Conservation (phyloP, 2,329 filamentous ascomycete species). For the Botrytis byssoidea region DNA sequence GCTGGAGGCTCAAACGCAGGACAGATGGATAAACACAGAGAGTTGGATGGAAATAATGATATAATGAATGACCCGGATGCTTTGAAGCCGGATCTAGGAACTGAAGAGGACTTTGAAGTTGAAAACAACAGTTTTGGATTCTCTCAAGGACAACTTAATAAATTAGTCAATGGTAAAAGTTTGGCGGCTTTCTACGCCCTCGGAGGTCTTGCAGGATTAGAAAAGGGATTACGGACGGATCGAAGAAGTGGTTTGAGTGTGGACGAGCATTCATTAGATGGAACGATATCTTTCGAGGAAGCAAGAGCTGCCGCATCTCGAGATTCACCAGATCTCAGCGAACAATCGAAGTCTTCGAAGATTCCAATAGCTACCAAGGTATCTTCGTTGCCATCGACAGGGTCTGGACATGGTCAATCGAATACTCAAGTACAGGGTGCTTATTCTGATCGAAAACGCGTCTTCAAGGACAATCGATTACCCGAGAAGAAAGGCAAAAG, state of each 20-base stretch:
- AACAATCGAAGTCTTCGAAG: slow-evolving; percentile 41
- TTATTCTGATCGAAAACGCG: slow-evolving; percentile 63
- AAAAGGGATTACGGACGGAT: slow-evolving; percentile 70
- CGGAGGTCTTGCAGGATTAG: slow-evolving; percentile 69
- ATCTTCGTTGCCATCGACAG: not conserved
- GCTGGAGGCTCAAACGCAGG: slow-evolving; percentile 40
- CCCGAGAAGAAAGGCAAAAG: slow-evolving; percentile 68
- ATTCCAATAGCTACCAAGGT: slow-evolving; percentile 25
- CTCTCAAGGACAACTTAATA: slow-evolving; percentile 69
- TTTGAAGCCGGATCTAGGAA: slow-evolving; percentile 62
- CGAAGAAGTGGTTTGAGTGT: slow-evolving; percentile 63
- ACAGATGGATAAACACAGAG: slow-evolving; percentile 44
- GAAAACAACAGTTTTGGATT: slow-evolving; percentile 71
- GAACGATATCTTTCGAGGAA: slow-evolving; percentile 67
- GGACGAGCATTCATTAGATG: slow-evolving; percentile 65
- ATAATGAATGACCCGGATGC: slow-evolving; percentile 52
- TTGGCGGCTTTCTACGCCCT: slow-evolving; percentile 71
- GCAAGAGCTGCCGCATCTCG: slow-evolving; percentile 41
- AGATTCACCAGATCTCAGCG: slow-evolving; percentile 5
- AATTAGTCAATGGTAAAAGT: slow-evolving; percentile 78
- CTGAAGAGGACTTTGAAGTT: slow-evolving; percentile 66
- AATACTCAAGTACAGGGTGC: slow-evolving; percentile 27
- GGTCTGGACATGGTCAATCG: not conserved
- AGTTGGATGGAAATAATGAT: slow-evolving; percentile 42
- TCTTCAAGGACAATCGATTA: slow-evolving; percentile 68